Evolutionary conservation across 306 rosid species (phyloP), one percentile per base, ranked within the genome.

Genomic region (Vigna reflexopilosa): DNA sequence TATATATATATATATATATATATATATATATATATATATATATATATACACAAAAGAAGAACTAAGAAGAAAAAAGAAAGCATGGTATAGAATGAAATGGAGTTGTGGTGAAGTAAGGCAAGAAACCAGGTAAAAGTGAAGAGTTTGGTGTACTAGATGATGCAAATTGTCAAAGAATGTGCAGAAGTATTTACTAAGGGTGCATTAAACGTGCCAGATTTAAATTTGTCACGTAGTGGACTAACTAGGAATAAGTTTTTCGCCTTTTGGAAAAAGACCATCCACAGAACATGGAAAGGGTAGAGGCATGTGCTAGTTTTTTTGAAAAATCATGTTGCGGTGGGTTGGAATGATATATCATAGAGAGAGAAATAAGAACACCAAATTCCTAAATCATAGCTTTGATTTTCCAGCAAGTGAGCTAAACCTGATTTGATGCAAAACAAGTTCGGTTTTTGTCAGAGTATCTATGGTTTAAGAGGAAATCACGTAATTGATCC

Each of bases 141-240:
- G 6, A 55, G 24, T 55, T 9, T 17, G 50, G 16, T 45, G 71
- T 48, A 34, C 26, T 14, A 12, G n/a, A 36, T 56, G 14, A 28
- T 55, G 62, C 36, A 15, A 50, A 50, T 19, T 51, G 78, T 70
- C 69, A 76, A 76, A 61, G 12, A 58, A 64, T 50, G 30, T 32
- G 55, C n/a, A 32, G 24, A 70, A 49, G 7, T 36, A 75, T 58
- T 22, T 51, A 66, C 48, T 17, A 3, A 20, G 48, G 32, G 14
- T 30, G 15, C 7, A 52, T 10, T 19, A 74, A 75, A 77, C 73
- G 69, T 78, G 86, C 56, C 57, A 61, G 54, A 42, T 26, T 67
- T 58, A 50, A 66, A 80, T 69, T 85, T 89, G 89, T 87, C 93
- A 70, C 67, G 19, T 80, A 65, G 85, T 70, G 85, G 76, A 64